Base-by-base conservation (phyloP, 805 yeast species). In the Zygosaccharomyces gambellarensis region DNA sequence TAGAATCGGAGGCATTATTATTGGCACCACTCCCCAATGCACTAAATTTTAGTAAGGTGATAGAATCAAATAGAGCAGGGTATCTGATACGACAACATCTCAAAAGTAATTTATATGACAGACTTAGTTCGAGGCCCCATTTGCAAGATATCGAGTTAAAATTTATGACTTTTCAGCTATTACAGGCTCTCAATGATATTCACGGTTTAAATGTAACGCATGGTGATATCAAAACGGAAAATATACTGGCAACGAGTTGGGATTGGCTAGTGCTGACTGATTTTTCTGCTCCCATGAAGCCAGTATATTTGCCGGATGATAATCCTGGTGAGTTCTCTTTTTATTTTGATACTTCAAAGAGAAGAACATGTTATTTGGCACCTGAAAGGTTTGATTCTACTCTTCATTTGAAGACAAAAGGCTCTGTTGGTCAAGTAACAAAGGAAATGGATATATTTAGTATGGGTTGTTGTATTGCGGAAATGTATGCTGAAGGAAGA, bases 191-290 rank as follows among this genome's bases (percentile, higher is more conserved):
- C 30, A 71, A 75, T 1, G 77, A 78, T 45, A 75, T 90, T 48
- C 98, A 94, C 63, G 71, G 71, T 4, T 61, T 71, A 14, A 76
- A 72, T 8, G 74, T 90, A 3, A 78, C 71, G 48, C 99, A 94
- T 67, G 98, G 99, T 5, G 98, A 94, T 71, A 76, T 94, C 53
- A 90, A 94, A 69, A 74, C 92, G 0, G 99, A 94, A 67, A 94
- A 94, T 65, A 78, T 94, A 11, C 69, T 94, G 47, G 83, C 90
- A 4, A 85, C 95, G 0, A 80, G 92, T 27, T 87, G 96, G 87
- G 87, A 88, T 65, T 90, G 97, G 96, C 71, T 83, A 1, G 71
- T 83, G 53, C 65, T 94, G 10, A 73, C 88, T 1, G 99, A 94
- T 67, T 92, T 92, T 69, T 85, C 97, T 2, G 74, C 81, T 0